Percentiles rank a stretch among this genome's conserved stretches.
These are phyloP conservation scores for Dactylellina drechsleri DNA, from an alignment of 2,329 filamentous ascomycete species.

Conservation along the genomic window DNA sequence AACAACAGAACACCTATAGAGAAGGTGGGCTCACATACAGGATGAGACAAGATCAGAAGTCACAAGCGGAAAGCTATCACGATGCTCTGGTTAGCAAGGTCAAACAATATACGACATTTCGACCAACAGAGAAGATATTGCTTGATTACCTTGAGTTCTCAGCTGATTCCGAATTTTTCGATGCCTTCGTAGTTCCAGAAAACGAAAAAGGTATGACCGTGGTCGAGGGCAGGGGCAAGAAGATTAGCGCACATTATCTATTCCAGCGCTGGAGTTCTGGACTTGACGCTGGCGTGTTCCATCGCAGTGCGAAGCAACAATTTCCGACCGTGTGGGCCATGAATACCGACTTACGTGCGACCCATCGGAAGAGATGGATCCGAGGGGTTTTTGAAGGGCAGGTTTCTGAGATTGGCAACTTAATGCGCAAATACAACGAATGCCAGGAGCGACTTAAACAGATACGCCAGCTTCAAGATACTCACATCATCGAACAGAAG, in stretches of 20 bases:
- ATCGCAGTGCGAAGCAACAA: conserved; percentile 57
- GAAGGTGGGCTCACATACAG: conserved; percentile 51
- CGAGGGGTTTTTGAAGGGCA: conserved; percentile 66
- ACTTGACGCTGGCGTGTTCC: conserved; percentile 64
- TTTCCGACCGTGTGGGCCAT: conserved; percentile 68
- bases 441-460: conserved; percentile 63
- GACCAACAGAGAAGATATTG: conserved; percentile 57
- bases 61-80: conserved; percentile 34
- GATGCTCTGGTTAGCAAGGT: conserved; percentile 62
- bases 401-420: conserved; percentile 62
- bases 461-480: conserved; percentile 64
- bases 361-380: conserved; percentile 64
- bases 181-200: conserved; percentile 69
- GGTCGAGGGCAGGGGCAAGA: conserved; percentile 64
- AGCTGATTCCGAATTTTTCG: conserved; percentile 67
- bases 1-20: conserved; percentile 62
- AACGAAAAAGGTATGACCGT: conserved; percentile 64
- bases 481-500: conserved; percentile 66
- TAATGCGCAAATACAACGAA: conserved; percentile 63
- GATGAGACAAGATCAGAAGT: conserved; percentile 30
- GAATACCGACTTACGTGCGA: conserved; percentile 60
- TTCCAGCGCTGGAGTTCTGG: conserved; percentile 67
- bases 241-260: conserved; percentile 66
- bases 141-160: conserved; percentile 68
- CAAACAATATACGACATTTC: conserved; percentile 46